Base-by-base conservation (phyloP, 257 asterid genomes). In the Penstemon davidsonii region DNA sequence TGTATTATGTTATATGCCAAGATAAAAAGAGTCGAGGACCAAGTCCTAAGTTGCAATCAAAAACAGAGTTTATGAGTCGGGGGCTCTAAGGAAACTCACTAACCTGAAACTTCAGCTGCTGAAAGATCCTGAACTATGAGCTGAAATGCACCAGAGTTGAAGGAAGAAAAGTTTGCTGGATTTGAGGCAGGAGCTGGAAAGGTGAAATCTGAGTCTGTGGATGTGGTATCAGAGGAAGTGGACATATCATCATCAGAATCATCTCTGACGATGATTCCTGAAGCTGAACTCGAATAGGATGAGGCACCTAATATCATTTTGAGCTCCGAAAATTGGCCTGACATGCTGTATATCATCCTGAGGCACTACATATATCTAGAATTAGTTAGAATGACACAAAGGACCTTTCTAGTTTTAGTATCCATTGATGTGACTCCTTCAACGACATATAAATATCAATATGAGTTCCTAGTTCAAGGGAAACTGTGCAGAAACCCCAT, bases 281-380 rank as follows among this genome's bases (percentile, higher is more conserved):
- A 83, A 74, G 93, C 80, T 75, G 97, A 83, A 83, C 82, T 83
- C 75, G 79, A 79, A 80, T 80, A 78, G 77, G 90, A 80, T 61
- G 97, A 80, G 64, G 93, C 80, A 76, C 86, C 80, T 68, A 94
- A 86, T 76, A 87, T 82, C 96, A 91, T 83, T 81, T 91, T 88
- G 81, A 94, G 93, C 91, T 91, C 99, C 79, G 95, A 88, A 76
- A 94, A 91, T 80, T 83, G 97, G 55, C 95, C 99, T 53, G 99
- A 91, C 88, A 94, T 91, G 96, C 87, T 94, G 96, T 84, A 85
- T 79, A 91, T 84, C 99, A 94, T 94, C 99, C 99, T 94, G 99
- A 86, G 81, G 96, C 96, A 87, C 97, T 91, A 82, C 88, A 82
- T 77, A 78, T 78, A 84, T 80, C 79, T 78, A 73, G 77, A 70